phyloP scores from a whole-genome alignment of 139 green algal genomes.

The Chloropicon primus region DNA sequence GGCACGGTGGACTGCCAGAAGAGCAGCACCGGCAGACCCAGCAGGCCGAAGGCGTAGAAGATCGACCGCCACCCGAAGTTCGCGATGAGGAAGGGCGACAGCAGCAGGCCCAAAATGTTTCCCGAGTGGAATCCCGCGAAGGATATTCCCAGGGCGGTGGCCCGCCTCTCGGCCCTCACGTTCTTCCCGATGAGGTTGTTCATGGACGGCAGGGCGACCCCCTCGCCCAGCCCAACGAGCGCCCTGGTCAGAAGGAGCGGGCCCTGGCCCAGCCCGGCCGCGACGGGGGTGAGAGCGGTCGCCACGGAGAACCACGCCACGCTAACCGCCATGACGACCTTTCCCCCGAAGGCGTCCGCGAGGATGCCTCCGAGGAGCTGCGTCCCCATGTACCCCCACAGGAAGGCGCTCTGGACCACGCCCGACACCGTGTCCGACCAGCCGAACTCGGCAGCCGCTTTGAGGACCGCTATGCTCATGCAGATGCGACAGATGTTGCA shows the following conservation, averaged over 20 bases:
- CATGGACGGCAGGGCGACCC: constrained; percentile 83
- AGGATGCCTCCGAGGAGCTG: constrained; percentile 84
- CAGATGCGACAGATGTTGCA: background rate
- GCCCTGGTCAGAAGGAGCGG: constrained; percentile 41
- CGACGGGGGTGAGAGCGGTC: constrained; percentile 78
- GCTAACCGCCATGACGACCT: constrained; percentile 82
- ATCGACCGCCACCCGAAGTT: constrained; percentile 71
- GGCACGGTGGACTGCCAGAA: constrained; percentile 55
- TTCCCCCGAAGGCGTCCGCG: constrained; percentile 83
- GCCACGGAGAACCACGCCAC: constrained; percentile 91
- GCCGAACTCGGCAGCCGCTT: background rate
- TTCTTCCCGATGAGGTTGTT: constrained; percentile 68
- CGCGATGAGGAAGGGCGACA: constrained; percentile 61
- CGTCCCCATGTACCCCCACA: constrained; percentile 79
- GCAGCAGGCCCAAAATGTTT: constrained; percentile 54
- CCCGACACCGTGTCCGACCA: constrained; percentile 24
- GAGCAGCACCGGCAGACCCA: constrained; percentile 64
- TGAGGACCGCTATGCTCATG: background rate
- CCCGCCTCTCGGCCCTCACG: constrained; percentile 24
- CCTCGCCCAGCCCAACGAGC: constrained; percentile 77
- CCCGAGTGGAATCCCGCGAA: constrained; percentile 76
- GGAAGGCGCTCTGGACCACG: constrained; percentile 94
- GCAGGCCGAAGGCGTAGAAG: constrained; percentile 80
- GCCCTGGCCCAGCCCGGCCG: constrained; percentile 64
- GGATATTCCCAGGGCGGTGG: constrained; percentile 45